Evolutionary conservation across 108 stramenopile species (phyloP).

Genomic region (Nitzschia putrida): DNA sequence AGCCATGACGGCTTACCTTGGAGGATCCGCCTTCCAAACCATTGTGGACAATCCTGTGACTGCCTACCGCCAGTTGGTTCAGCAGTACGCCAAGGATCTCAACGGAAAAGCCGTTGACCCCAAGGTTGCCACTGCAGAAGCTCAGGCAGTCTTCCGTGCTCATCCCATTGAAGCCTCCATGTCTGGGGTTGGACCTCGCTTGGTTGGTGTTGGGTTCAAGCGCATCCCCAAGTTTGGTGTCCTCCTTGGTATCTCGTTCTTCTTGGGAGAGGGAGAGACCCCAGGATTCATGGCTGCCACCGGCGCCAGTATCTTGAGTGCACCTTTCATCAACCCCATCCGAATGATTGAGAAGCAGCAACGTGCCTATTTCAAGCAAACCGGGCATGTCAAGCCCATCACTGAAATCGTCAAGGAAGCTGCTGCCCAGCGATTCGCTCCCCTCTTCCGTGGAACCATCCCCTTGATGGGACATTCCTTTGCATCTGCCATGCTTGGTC

Average conservation of each 20-base stretch:
- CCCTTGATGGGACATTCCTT: constrained; percentile 92
- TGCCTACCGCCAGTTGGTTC: constrained; percentile 89
- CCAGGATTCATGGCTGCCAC: constrained; percentile 75
- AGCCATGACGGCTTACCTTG: constrained; percentile 88
- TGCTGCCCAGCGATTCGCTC: constrained; percentile 77
- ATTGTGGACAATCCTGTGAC: constrained; percentile 89
- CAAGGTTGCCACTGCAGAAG: constrained; percentile 72
- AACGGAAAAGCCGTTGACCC: constrained; percentile 84
- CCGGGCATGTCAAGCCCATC: constrained; percentile 84
- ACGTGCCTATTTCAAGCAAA: constrained; percentile 86
- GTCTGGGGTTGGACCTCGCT: constrained; percentile 79
- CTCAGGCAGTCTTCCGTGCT: constrained; percentile 77
- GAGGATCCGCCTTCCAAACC: constrained; percentile 87
- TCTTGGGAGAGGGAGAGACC: constrained; percentile 78
- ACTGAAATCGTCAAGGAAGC: constrained; percentile 81
- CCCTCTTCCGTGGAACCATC: constrained; percentile 89
- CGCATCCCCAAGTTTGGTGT: constrained; percentile 91
- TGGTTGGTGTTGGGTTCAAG: constrained; percentile 90
- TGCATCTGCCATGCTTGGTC: constrained; percentile 84
- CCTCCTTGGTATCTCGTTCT: constrained; percentile 83
- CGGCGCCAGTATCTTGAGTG: constrained; percentile 78
- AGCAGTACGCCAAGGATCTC: constrained; percentile 88
- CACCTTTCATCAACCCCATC: constrained; percentile 91
- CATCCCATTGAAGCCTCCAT: constrained; percentile 71
- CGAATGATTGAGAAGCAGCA: constrained; percentile 96